Evolutionary conservation across 2,329 filamentous ascomycete species (phyloP), one percentile per base, ranked within the genome.

Genomic region (Xylaria multiplex): DNA sequence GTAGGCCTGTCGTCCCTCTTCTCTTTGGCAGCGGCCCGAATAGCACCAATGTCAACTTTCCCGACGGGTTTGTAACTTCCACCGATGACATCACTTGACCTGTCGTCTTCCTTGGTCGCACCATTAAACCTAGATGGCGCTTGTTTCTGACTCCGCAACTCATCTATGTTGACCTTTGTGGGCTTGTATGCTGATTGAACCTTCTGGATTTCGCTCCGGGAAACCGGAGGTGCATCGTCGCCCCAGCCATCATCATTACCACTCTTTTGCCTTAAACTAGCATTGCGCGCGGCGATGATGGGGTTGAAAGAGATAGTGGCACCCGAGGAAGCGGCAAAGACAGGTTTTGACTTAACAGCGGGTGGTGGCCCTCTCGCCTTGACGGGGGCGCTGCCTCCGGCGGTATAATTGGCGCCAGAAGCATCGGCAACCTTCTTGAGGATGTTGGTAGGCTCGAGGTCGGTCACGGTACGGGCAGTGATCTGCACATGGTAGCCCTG

Each of bases 11-110:
- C 91, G 75, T 97, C 93, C 52, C 85, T 85, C 79, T 78, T 84
- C 73, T 83, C 90, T 83, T 84, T 90, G 76, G 81, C 93, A 82
- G 86, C 93, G 77, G 84, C 90, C 69, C 96, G 89, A 71, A 99
- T 91, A 43, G 93, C 94, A 27, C 91, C 91, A 80, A 99, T 98
- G 75, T 99, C 94, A n/a, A 99, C 92, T 81, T 97, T 98, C 63
- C 96, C 96, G 73, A 99, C 83, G 22, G 96, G 96, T 78, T 97
- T 93, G 79, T 99, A 99, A 16, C 86, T 91, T 50, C 96, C 96
- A 75, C 82, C 91, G 58, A 98, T 89, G 22, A 97, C 87, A 75
- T 93, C 91, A 27, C 75, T 70, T 42, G 79, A 72, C 40, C 80
- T 78, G 54, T 87, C 83, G 53, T 86, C 80, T 43, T 77, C 75